Conservation (phyloP, 2,329 filamentous ascomycete species). For the Aschersonia sp. region DNA sequence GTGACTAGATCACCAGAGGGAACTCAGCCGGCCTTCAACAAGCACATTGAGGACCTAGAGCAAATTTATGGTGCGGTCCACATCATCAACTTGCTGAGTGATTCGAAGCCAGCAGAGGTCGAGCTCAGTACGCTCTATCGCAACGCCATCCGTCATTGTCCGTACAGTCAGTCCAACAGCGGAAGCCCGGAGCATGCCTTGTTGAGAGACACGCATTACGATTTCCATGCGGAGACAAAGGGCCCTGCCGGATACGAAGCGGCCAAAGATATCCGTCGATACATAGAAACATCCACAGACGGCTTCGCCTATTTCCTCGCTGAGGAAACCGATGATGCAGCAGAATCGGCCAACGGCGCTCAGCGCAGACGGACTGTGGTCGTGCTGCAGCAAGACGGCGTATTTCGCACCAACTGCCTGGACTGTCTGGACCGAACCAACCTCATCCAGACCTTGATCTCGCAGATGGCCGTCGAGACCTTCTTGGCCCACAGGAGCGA, state of each 20-base stretch:
- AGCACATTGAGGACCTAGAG: constrained; percentile 81
- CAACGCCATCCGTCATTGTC: constrained; percentile 59
- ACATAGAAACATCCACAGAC: constrained; percentile 66
- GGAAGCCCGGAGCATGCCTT: constrained; percentile 54
- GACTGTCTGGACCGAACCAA: constrained; percentile 96
- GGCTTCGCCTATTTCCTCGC: constrained; percentile 87
- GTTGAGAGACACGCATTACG: constrained; percentile 72
- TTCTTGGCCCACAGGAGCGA: constrained; percentile 65
- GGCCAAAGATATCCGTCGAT: constrained; percentile 66
- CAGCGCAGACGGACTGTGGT: constrained; percentile 39
- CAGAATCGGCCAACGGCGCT: constrained; percentile 22
- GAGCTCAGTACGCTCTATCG: constrained; percentile 72
- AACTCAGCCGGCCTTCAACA: constrained; percentile 87
- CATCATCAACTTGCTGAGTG: constrained; percentile 86
- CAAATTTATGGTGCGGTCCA: constrained; percentile 81
- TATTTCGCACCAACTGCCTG: constrained; percentile 90
- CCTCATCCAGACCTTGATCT: constrained; percentile 88
- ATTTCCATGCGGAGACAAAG: constrained; percentile 90
- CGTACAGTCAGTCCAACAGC: constrained; percentile 46
- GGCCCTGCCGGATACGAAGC: constrained; percentile 79
- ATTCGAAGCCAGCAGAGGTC: constrained; percentile 70
- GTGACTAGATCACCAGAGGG: constrained; percentile 81
- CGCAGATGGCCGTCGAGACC: constrained; percentile 77
- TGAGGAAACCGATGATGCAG: constrained; percentile 48
- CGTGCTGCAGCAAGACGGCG: constrained; percentile 82